A percentile compares a stretch with the other conserved stretches of the same genome.
phyloP scores from a whole-genome alignment of 2,329 filamentous ascomycete genomes.

The Penicillium sp. region DNA sequence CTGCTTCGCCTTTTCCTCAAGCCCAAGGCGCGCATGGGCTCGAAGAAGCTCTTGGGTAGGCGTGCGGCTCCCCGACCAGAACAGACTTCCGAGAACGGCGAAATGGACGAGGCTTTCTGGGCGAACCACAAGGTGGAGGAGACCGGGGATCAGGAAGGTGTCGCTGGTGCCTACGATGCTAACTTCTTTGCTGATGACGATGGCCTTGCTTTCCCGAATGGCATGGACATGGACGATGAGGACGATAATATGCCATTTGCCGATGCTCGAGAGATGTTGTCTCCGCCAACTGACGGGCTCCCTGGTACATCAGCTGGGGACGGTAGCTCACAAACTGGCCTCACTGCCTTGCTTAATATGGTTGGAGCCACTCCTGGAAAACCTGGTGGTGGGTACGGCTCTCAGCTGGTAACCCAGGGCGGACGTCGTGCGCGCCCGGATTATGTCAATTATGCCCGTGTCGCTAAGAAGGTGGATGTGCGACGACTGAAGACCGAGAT shows the following conservation, averaged over 20 bases:
- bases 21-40: constrained; percentile 80
- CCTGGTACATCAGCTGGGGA: constrained; percentile 35
- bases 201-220: constrained; percentile 48
- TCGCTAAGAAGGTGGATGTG: constrained; percentile 67
- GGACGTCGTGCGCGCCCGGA: constrained; percentile 59
- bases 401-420: constrained; percentile 62
- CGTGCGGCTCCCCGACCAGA: constrained; percentile 44
- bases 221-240: constrained; percentile 48
- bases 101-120: constrained; percentile 97
- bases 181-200: constrained; percentile 88
- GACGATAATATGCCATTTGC: constrained; percentile 50
- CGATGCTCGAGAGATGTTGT: constrained; percentile 51
- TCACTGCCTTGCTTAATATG: constrained; percentile 41
- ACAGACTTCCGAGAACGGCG: constrained; percentile 63
- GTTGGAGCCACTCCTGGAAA: constrained; percentile 41
- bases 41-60: constrained; percentile 58
- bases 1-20: constrained; percentile 90
- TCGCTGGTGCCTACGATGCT: constrained; percentile 83
- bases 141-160: constrained; percentile 58
- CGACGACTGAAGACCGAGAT: constrained; percentile 64
- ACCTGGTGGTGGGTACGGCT: constrained; percentile 57
- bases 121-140: constrained; percentile 63
- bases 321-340: constrained; percentile 35
- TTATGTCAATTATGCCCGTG: constrained; percentile 65
- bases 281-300: constrained; percentile 39